Evolutionary conservation across 495 filamentous ascomycete species (phyloP), one percentile per base, ranked within the genome.

Genomic region (Tetracladium setigerum): DNA sequence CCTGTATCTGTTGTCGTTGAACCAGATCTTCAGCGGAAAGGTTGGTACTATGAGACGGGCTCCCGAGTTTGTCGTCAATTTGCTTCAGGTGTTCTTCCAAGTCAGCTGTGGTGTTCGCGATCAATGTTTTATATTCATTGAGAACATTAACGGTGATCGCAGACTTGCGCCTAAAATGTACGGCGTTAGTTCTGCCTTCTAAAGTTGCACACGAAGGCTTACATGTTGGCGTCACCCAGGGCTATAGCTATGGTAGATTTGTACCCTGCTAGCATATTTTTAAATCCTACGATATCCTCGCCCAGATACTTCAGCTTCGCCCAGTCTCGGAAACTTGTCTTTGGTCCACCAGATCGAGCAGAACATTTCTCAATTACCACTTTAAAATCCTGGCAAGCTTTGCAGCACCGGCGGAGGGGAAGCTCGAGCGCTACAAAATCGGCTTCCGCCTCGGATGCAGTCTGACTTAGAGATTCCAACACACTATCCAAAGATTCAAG

Each of bases 221-320:
- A 69, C 65, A 69, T 51, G 27, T 62, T 68, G 49, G 59, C 62
- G 55, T 64, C 51, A 13, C 55, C 61, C 2, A 71, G 53, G 7
- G 64, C 61, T 58, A 69, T 66, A 38, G 39, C 56, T 32, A 71
- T 64, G 1, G 65, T 71, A 42, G 58, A 50, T 55, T 71, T 69
- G 51, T 68, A 71, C 9, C 62, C 57, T n/a, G 63, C 56, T 12
- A 71, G 42, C 48, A 67, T 37, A 10, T 50, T 15, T 36, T 61
- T 57, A 40, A 69, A 68, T 30, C 49, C 64, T 44, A 52, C 30
- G 22, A 66, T 62, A 52, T 66, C 51, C 17, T 53, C 55, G 11
- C 56, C 60, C 54, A 56, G 12, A 37, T 63, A 65, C 34, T 60
- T 47, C 42, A 63, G 39, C 51, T 57, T 60, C 17, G 56, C 57